Base-by-base conservation (phyloP, 2,329 filamentous ascomycete species). In the Fusarium sp. region DNA sequence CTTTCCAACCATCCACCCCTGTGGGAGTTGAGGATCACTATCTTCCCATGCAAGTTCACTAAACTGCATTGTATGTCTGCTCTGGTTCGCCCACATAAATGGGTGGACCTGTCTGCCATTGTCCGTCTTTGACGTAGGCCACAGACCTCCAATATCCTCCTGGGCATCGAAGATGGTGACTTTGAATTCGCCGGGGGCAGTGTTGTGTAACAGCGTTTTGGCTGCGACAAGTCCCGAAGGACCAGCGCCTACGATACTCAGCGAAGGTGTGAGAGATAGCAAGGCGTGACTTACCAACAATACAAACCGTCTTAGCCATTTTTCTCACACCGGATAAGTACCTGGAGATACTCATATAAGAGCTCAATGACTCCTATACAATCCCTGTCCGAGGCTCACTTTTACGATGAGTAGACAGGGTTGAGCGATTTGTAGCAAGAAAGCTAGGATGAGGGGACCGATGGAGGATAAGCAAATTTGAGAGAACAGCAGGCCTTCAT, bases 81-180 rank as follows among this genome's bases (percentile, higher is more conserved):
- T 95, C 77, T 95, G 89, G 79, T 97, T 97, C 8, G 89, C 89
- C 21, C 89, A 85, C 86, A 93, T 93, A 59, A 92, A 86, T 13
- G 92, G 92, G 70, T 92, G 89, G 21, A 92, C 82, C 43, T 89
- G 82, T 5, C 88, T 86, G 3, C 75, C 82, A n/a, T 70, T 74
- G 60, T 91, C 89, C 4, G 82, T 74, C 60, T 84, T 86, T 18
- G 82, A 81, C 3, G 84, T 82, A 7, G 92, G 91, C 94, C 94
- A 97, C n/a, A 96, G 88, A 0, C 94, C 94, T 16, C 94, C 94
- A 21, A 96, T 86, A 43, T 88, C 86, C 38, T 86, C 78, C 52
- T 90, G 87, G 21, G 87, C 83, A 54, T 97, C 94, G 76, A 92
- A 93, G 30, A 97, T 81, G 6, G 89, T 92, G 53, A 96, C 91